Evolutionary conservation across 352 stramenopile genomes (phyloP), one percentile per base, ranked within the genome.

Genomic region (Globisporangium takayamanum): DNA sequence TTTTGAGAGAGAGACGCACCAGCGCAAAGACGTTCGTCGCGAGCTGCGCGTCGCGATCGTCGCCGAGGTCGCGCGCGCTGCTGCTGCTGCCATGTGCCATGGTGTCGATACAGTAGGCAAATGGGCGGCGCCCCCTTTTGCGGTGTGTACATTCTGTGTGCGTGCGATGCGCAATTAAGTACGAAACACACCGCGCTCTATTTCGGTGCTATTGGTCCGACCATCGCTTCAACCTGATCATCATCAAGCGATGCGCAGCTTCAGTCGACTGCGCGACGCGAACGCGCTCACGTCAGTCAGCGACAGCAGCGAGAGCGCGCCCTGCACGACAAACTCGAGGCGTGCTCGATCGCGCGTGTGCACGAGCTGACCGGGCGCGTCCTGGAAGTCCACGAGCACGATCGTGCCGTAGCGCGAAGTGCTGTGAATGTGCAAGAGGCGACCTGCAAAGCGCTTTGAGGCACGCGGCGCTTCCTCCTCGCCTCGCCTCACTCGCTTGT

Each of bases 11-110:
- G 5, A 12, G 4, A 70, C 69, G 57, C 70, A 85, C 75, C 50
- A 85, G 69, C 18, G 65, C 67, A 53, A 80, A 85, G 42, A 68
- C 66, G 47, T 68, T 85, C 33, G 75, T 83, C 60, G 50, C 47
- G 41, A 50, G 58, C 18, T 25, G 58, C 37, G 39, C 44, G 41
- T 22, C 11, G 30, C 30, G 12, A 33, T 44, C n/a, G 26, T 46
- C 45, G 41, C 47, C 33, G 25, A 28, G 30, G 39, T 33, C 44
- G 28, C 58, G 33, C 33, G 33, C 45, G 14, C 37, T 39, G 25
- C 45, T 7, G 20, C n/a, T 30, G 39, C 36, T 22, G 5, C 26
- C 3, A 6, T 20, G 12, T 15, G 33, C 33, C 50, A 54, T 54
- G 18, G 14, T 28, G 16, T 39, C 15, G 39, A 44, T 14, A 18